These are phyloP conservation scores for Coemansia sp. DNA, from an alignment of 192 early-diverging fungal genomes.

Conservation along the genomic window DNA sequence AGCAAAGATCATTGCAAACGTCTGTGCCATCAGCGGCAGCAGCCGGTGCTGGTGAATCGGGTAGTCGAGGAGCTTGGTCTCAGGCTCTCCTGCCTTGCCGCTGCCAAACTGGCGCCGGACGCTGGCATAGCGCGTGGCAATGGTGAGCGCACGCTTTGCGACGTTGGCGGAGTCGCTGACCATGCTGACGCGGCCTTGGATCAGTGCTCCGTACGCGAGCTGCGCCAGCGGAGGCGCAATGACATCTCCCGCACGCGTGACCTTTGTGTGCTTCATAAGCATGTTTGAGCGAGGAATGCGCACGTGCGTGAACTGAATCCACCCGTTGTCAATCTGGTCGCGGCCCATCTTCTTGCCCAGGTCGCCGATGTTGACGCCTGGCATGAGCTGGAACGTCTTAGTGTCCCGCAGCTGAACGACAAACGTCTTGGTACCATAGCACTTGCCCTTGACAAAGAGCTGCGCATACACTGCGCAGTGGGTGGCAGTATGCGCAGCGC, in stretches of 20 bases:
- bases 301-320: conserved; percentile 90
- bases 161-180: conserved; percentile 82
- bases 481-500: conserved; percentile 88
- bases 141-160: conserved; percentile 86
- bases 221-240: conserved; percentile 80
- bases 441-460: conserved; percentile 76
- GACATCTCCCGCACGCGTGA: conserved; percentile 74
- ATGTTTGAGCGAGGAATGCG: conserved; percentile 87
- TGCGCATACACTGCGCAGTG: conserved; percentile 82
- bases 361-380: conserved; percentile 88
- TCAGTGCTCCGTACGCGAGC: conserved; percentile 85
- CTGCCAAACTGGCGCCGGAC: conserved; percentile 85
- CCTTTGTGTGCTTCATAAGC: conserved; percentile 93
- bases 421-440: conserved; percentile 86
- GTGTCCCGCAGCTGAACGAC: conserved; percentile 84
- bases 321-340: conserved; percentile 90
- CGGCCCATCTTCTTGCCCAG: conserved; percentile 93
- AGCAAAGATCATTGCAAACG: conserved; percentile 88
- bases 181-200: conserved; percentile 81
- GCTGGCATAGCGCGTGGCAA: conserved; percentile 88
- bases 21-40: conserved; percentile 86
- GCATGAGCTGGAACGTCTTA: conserved; percentile 73
- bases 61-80: conserved; percentile 92
- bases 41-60: conserved; percentile 93
- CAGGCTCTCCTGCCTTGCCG: conserved; percentile 60